Conservation (phyloP, 148 eudicot species). For the Vaccinium myrtillus region DNA sequence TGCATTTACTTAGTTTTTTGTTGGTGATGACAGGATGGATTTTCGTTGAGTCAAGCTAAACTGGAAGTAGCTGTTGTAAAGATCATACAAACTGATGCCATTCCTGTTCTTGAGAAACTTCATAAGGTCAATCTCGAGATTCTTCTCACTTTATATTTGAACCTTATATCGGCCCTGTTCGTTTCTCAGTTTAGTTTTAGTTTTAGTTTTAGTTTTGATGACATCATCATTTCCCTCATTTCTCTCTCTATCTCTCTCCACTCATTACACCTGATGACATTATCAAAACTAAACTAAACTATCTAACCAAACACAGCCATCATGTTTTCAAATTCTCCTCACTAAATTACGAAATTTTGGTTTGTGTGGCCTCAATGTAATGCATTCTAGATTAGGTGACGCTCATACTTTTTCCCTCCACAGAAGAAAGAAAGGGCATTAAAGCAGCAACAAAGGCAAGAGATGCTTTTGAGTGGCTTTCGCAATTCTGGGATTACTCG, state of each 20-base stretch:
- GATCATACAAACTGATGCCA: conserved; percentile 57
- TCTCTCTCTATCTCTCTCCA: too few species aligned
- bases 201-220: too few species aligned
- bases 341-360: not conserved
- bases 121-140: conserved; percentile 45
- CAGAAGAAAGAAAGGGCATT: conserved; percentile 72
- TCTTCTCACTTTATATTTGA: not conserved
- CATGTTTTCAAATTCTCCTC: not conserved
- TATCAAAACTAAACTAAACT: too few species aligned
- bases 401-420: conserved; percentile 11
- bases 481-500: conserved; percentile 47
- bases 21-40: conserved; percentile 49
- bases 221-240: too few species aligned
- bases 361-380: not conserved
- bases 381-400: not conserved
- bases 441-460: conserved; percentile 45
- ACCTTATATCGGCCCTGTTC: too few species aligned
- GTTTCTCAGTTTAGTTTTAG: too few species aligned
- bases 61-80: conserved; percentile 58
- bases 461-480: conserved; percentile 35
- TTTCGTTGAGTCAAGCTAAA: conserved; percentile 51
- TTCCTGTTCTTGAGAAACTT: conserved; percentile 73
- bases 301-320: too few species aligned
- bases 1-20: conserved; percentile 15
- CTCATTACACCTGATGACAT: too few species aligned